These are phyloP conservation scores for Lasiodiplodia hormozganensis DNA, from an alignment of 2,329 filamentous ascomycete genomes.

Conservation along the genomic window DNA sequence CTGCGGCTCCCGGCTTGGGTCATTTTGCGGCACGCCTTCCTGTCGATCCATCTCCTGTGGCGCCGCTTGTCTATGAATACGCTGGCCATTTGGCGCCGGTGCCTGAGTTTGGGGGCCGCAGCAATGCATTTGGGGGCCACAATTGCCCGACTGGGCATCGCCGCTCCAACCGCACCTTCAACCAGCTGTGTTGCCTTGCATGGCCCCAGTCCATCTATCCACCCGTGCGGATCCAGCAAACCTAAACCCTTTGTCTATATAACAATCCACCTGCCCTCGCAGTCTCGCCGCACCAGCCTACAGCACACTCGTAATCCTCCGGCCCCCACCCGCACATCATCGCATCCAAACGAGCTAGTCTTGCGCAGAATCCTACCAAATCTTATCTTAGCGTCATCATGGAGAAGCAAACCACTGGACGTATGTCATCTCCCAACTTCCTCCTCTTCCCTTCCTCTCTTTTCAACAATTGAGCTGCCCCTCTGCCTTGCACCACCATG, in stretches of 20 bases:
- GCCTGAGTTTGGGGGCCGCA: conserved; percentile 4
- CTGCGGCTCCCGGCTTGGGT: conserved; percentile 5
- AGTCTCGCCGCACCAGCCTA: not conserved
- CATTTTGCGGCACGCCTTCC: not conserved
- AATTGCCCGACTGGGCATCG: conserved; percentile 7
- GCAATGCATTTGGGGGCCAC: conserved; percentile 7
- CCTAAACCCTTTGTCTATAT: not conserved
- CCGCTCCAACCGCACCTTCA: not conserved
- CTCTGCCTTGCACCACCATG: not conserved
- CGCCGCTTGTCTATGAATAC: conserved; percentile 1
- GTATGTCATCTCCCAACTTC: conserved; percentile 10
- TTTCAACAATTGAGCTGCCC: not conserved
- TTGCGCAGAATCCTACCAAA: not conserved
- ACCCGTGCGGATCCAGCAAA: not conserved
- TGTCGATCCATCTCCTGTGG: conserved; percentile 1
- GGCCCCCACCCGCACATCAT: conserved; percentile 4
- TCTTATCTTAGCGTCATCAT: conserved; percentile 26
- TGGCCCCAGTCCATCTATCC: not conserved
- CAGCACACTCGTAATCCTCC: not conserved
- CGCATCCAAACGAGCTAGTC: not conserved
- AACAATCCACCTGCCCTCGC: not conserved
- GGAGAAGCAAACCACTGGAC: conserved; percentile 21
- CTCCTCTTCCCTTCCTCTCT: not conserved
- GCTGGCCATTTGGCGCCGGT: conserved; percentile 1
- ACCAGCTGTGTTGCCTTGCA: not conserved